Percentiles rank a stretch among this genome's conserved stretches.
These are phyloP conservation scores for Candida dubliniensis DNA, from an alignment of 1,139 yeast species.

Conservation along the genomic window DNA sequence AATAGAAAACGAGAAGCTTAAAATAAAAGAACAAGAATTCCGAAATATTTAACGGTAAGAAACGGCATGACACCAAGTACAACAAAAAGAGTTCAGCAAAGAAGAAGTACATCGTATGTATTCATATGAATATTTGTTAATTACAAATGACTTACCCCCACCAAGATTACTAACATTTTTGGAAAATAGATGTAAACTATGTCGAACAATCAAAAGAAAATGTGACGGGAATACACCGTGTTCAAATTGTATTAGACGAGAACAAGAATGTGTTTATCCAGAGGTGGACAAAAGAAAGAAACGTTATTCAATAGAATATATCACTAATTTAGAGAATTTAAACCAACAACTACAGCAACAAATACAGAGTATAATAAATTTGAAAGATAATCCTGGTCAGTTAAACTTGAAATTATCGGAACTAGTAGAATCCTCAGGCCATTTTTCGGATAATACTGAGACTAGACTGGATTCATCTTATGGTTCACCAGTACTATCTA, in stretches of 20 bases:
- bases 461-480: too few species aligned
- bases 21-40: too few species aligned
- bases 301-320: slow-evolving; percentile 14
- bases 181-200: slow-evolving; percentile 14
- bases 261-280: slow-evolving; percentile 14
- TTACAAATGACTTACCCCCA: too few species aligned
- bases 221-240: slow-evolving; percentile 20
- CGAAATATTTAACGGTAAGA: too few species aligned
- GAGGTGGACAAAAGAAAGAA: slow-evolving; percentile 11
- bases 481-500: too few species aligned
- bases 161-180: neutral
- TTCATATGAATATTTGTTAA: neutral
- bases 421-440: neutral
- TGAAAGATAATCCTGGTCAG: slow-evolving; percentile 6
- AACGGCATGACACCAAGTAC: too few species aligned
- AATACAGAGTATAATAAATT: slow-evolving; percentile 4
- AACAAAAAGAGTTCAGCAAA: neutral
- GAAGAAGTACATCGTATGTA: slow-evolving; percentile 4
- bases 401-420: slow-evolving; percentile 1
- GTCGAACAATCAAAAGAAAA: slow-evolving; percentile 17
- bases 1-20: too few species aligned
- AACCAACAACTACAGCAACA: slow-evolving; percentile 7
- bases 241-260: slow-evolving; percentile 15
- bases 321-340: slow-evolving; percentile 8
- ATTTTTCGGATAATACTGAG: too few species aligned